A percentile compares a stretch with the other conserved stretches of the same genome.
These are phyloP conservation scores for Aspergillus proliferans DNA, from an alignment of 2,329 filamentous ascomycete genomes.

Conservation along the genomic window DNA sequence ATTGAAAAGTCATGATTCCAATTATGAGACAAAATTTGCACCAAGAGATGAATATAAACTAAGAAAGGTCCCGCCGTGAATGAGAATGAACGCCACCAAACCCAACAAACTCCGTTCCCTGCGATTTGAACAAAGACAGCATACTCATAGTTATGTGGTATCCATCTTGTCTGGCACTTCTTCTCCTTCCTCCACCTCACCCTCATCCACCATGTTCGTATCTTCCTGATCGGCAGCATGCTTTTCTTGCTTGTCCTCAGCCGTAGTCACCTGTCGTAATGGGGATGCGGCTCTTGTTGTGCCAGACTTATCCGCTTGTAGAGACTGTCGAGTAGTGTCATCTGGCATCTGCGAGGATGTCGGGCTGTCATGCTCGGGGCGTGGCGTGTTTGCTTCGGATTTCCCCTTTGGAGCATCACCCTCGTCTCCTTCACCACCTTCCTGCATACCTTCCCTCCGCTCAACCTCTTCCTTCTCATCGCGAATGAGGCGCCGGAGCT, in stretches of 20 bases:
- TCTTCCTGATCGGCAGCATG: conserved; percentile 46
- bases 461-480: conserved; percentile 96
- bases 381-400: conserved; percentile 43
- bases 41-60: conserved; percentile 15
- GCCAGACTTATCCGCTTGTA: conserved; percentile 29
- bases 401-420: conserved; percentile 46
- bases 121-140: conserved; percentile 13
- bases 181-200: conserved; percentile 42
- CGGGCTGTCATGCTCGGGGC: conserved; percentile 42
- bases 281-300: conserved; percentile 30
- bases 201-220: conserved; percentile 53
- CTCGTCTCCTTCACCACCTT: conserved; percentile 53
- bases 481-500: conserved; percentile 75
- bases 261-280: conserved; percentile 30
- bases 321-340: conserved; percentile 21
- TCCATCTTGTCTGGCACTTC: conserved; percentile 63
- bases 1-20: conserved; percentile 1
- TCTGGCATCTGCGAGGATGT: conserved; percentile 33
- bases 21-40: too few relatives aligned
- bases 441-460: conserved; percentile 72
- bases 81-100: conserved; percentile 14
- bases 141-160: conserved; percentile 37
- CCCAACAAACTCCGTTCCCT: conserved; percentile 22
- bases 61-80: conserved; percentile 7
- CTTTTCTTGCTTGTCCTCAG: conserved; percentile 32